Evolutionary conservation across 768 basidiomycete species (phyloP).

Genomic region (Cystobasidium tubakii): DNA sequence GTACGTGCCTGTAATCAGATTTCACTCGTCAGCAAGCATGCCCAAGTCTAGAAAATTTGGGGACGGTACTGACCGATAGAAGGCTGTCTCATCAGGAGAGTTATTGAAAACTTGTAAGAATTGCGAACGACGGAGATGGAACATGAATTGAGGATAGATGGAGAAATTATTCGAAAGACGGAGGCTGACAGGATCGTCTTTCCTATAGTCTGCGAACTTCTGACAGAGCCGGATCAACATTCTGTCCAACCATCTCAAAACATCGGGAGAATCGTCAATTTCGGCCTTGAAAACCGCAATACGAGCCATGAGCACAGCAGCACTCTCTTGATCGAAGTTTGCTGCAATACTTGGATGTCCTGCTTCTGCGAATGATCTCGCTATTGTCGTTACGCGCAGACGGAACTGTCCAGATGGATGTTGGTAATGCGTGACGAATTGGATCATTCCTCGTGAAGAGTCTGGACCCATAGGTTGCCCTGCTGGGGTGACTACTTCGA

Average conservation of each 20-base stretch:
- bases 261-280: conserved; percentile 95
- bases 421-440: conserved; percentile 98
- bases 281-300: conserved; percentile 99
- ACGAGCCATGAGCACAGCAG: conserved; percentile 94
- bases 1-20: conserved; percentile 63
- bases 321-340: conserved; percentile 95
- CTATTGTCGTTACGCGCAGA: conserved; percentile 93
- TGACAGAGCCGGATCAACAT: conserved; percentile 98
- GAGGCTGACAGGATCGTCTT: conserved; percentile 94
- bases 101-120: conserved; percentile 99
- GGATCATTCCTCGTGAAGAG: conserved; percentile 80
- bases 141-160: conserved; percentile 99
- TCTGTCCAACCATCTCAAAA: conserved; percentile 90
- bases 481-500: conserved; percentile 88
- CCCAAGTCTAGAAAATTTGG: not conserved
- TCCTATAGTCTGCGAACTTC: conserved; percentile 97
- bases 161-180: conserved; percentile 89
- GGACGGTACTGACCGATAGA: conserved; percentile 66
- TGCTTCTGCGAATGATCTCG: conserved; percentile 93
- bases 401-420: conserved; percentile 92
- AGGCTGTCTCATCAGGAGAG: conserved; percentile 98
- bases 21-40: not conserved
- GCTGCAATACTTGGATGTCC: conserved; percentile 88
- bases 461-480: conserved; percentile 84
- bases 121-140: conserved; percentile 92